phyloP scores from a whole-genome alignment of 2,329 filamentous ascomycete genomes.

The Penicillium brasilianum region DNA sequence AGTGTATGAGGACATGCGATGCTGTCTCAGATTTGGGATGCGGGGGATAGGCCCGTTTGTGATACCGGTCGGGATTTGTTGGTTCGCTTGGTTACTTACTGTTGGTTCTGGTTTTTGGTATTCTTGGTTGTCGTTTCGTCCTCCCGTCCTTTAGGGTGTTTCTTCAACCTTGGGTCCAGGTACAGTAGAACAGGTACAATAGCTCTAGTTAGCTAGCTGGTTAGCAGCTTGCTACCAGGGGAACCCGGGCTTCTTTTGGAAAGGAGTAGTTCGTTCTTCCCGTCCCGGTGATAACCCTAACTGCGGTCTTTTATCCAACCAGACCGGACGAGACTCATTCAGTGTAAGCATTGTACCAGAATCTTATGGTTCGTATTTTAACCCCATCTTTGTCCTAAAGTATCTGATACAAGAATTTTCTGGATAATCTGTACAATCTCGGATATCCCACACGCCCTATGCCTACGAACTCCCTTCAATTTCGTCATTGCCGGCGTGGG shows the following conservation, averaged over 20 bases:
- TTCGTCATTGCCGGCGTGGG: background rate
- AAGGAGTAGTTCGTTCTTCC: background rate
- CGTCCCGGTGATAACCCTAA: background rate
- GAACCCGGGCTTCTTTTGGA: background rate
- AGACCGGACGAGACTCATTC: background rate
- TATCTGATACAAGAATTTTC: background rate
- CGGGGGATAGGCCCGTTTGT: background rate
- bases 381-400: background rate
- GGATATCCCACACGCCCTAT: background rate
- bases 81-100: background rate
- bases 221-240: background rate
- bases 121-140: background rate
- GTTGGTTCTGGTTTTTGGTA: background rate
- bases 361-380: background rate
- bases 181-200: too few species aligned
- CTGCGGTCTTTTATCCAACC: background rate
- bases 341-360: background rate
- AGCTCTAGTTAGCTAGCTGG: background rate
- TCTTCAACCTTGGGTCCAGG: too few species aligned
- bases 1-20: background rate
- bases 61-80: background rate
- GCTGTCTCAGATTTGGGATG: slow-evolving; percentile 2
- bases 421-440: background rate
- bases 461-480: background rate
- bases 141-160: background rate